Conservation (phyloP, 2,329 filamentous ascomycete genomes). For the Aspergillus sp. region DNA sequence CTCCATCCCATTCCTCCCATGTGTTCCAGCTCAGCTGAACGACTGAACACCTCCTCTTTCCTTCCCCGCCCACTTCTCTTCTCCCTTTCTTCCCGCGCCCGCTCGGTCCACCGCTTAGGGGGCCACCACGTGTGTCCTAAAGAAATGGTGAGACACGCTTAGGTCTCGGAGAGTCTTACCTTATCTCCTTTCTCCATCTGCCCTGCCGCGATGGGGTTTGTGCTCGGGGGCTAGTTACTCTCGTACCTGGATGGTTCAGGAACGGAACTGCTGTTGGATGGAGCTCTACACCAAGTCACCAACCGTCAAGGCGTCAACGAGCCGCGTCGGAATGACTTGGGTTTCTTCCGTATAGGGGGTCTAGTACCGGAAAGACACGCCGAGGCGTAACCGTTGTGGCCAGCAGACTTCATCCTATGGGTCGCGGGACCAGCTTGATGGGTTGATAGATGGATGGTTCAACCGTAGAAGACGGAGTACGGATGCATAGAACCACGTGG, state of each 20-base stretch:
- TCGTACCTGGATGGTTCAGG: background rate
- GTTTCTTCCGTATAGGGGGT: background rate
- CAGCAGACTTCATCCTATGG: no score
- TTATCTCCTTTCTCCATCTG: background rate
- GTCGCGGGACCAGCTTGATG: no score
- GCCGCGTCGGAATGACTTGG: background rate
- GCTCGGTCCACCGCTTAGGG: no score
- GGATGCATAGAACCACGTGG: background rate
- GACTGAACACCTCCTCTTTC: no score
- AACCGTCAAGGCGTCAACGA: no score
- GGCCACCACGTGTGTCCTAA: background rate
- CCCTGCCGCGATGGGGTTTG: background rate
- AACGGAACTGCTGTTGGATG: background rate
- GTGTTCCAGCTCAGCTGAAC: no score
- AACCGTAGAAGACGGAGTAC: no score
- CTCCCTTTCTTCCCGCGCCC: no score
- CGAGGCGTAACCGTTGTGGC: no score
- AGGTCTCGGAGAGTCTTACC: background rate
- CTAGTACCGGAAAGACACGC: background rate
- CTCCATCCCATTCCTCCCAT: no score
- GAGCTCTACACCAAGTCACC: no score
- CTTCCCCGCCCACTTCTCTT: no score
- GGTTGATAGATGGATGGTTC: background rate
- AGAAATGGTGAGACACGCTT: background rate
- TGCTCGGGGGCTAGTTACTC: background rate